Conservation (phyloP, 2,329 filamentous ascomycete species). For the Coniochaeta ligniaria region DNA sequence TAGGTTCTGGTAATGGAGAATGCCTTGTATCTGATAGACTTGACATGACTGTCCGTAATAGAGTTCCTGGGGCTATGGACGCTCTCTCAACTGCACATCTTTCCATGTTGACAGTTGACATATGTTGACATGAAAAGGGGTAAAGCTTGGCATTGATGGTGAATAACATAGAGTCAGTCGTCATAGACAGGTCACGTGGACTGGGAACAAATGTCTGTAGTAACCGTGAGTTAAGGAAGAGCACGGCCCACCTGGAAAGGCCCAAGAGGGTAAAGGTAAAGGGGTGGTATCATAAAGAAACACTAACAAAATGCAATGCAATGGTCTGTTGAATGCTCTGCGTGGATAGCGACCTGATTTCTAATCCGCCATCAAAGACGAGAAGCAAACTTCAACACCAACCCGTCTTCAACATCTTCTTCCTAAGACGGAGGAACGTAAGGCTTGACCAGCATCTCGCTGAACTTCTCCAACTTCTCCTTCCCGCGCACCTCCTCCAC, state of each 20-base stretch:
- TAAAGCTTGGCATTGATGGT: neutral
- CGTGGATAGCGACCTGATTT: neutral
- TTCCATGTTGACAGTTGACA: neutral
- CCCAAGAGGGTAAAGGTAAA: neutral
- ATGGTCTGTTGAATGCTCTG: neutral
- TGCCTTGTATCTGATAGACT: neutral
- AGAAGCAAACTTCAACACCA: neutral
- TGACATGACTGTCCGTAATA: neutral
- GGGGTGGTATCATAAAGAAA: neutral
- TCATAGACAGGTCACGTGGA: neutral
- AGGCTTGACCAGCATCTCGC: constrained; percentile 72
- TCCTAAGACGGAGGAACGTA: constrained; percentile 55
- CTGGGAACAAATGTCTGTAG: neutral
- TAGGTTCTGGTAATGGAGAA: neutral
- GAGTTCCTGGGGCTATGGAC: neutral
- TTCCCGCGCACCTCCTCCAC: constrained; percentile 95
- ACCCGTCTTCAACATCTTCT: neutral
- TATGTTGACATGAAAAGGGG: neutral
- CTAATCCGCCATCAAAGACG: neutral
- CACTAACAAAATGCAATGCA: neutral
- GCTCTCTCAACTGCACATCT: neutral
- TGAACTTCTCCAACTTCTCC: constrained; percentile 87
- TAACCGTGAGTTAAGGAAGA: neutral
- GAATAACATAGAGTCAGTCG: neutral
- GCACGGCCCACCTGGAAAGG: neutral